Percentiles rank a stretch among this genome's conserved stretches.
These are phyloP conservation scores for Penicillium subrubescens DNA, from an alignment of 495 filamentous ascomycete species.

Conservation along the genomic window DNA sequence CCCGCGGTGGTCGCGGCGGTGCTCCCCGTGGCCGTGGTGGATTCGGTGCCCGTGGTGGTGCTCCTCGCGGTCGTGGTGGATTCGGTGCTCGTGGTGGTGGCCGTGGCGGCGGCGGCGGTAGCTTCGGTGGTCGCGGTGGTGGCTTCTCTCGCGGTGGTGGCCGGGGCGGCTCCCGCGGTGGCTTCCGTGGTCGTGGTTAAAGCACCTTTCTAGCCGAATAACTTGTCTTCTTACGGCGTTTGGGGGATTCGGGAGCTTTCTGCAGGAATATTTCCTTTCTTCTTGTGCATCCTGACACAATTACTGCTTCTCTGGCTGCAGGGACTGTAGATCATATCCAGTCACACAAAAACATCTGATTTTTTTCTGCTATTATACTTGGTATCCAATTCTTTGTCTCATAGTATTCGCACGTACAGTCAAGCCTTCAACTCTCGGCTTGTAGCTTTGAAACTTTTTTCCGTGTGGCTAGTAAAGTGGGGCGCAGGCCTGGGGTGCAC, in stretches of 20 bases:
- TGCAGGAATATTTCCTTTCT: conserved; percentile 47
- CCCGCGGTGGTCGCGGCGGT: conserved; percentile 50
- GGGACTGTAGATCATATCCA: conserved; percentile 43
- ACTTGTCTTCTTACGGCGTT: conserved; percentile 54
- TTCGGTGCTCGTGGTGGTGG: conserved; percentile 45
- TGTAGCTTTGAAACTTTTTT: background rate
- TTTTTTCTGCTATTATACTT: background rate
- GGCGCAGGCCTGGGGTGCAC: conserved; percentile 27
- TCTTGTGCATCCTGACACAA: conserved; percentile 46
- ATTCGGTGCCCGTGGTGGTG: conserved; percentile 23
- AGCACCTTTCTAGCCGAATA: conserved; percentile 32
- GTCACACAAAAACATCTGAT: conserved; percentile 32
- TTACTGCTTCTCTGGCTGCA: conserved; percentile 36
- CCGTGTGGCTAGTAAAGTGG: conserved; percentile 32
- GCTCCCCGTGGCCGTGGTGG: conserved; percentile 43
- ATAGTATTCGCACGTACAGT: background rate
- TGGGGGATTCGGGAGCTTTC: conserved; percentile 52
- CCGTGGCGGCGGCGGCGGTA: conserved; percentile 37
- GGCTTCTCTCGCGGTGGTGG: conserved; percentile 41
- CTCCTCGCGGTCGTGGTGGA: conserved; percentile 36
- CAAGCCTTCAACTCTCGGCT: background rate
- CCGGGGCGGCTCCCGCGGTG: conserved; percentile 23
- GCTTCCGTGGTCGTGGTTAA: conserved; percentile 43
- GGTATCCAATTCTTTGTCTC: background rate
- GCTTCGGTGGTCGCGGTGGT: conserved; percentile 45